Evolutionary conservation across 805 yeast species (phyloP), one percentile per base, ranked within the genome.

Genomic region (Lipomyces spencermartinsiae): DNA sequence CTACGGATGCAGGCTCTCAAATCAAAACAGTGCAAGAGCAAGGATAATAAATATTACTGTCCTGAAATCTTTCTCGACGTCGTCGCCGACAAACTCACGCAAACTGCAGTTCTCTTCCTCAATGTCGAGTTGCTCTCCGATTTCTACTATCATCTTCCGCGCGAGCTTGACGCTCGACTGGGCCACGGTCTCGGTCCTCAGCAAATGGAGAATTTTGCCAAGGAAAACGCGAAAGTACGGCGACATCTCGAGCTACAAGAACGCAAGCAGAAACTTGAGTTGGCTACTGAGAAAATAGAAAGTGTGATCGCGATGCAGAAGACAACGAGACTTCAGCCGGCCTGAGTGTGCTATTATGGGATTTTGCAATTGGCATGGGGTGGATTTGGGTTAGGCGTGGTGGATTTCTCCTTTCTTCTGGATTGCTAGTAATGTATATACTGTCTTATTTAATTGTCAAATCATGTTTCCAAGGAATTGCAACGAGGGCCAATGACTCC

Each of bases 61-160:
- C 99, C 99, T 0, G 99, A 95, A 78, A 85, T 93, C 6, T 96
- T 93, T 73, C 82, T 95, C 77, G 97, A 92, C 76, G 97, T 92
- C 1, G 97, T 95, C 3, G 89, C 95, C 62, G 93, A 92, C 70
- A 95, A 95, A 78, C 81, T 95, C 31, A 92, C 98, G 0, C 90
- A 94, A 12, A 95, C 99, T 0, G 95, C 99, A 0, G 95, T 95
- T 2, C 79, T 95, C 69, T 95, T 95, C 75, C 81, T 95, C 76
- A 95, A 95, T 76, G 98, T 96, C 65, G 99, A 95, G 79, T 82
- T 95, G 65, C 82, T 95, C 70, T 90, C 97, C 73, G 99, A 96
- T 79, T 95, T 95, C 76, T 96, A 94, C 77, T 95, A 96, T 78
- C 92, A 93, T 74, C 94, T 95, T 79, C 98, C 99, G 1, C 85